A percentile compares a stretch with the other conserved stretches of the same genome.
phyloP scores from a whole-genome alignment of 768 basidiomycete genomes.

The Kwoniella shandongensis region DNA sequence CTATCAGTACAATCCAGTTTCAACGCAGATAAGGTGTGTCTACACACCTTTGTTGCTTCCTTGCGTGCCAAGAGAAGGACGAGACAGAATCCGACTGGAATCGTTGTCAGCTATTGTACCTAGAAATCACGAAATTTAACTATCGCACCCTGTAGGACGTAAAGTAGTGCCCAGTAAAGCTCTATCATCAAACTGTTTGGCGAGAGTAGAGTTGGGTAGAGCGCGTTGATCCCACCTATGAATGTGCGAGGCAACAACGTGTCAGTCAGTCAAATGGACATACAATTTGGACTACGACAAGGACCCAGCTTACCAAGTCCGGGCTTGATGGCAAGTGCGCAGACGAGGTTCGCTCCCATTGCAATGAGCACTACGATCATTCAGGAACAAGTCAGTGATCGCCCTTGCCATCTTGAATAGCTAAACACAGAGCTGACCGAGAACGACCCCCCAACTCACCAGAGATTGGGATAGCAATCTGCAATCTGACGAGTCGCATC shows the following conservation, averaged over 20 bases:
- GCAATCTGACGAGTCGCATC: conserved; percentile 61
- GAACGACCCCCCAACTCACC: conserved; percentile 19
- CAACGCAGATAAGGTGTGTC: not conserved
- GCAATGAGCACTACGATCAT: conserved; percentile 63
- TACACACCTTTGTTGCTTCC: conserved; percentile 72
- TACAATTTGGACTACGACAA: not conserved
- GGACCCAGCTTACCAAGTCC: conserved; percentile 58
- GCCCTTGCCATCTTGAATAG: not conserved
- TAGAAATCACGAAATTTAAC: not conserved
- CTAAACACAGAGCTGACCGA: not conserved
- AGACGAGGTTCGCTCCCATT: conserved; percentile 70
- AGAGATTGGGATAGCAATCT: conserved; percentile 76
- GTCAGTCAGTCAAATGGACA: not conserved
- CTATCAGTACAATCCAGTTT: not conserved
- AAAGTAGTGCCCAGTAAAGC: conserved; percentile 52
- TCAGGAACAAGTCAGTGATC: not conserved
- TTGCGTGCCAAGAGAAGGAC: conserved; percentile 70
- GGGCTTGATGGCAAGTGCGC: conserved; percentile 67
- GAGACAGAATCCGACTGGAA: conserved; percentile 75
- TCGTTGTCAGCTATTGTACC: conserved; percentile 63
- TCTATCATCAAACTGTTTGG: conserved; percentile 58
- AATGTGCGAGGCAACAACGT: not conserved
- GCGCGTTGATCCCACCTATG: conserved; percentile 44
- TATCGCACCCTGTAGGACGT: conserved; percentile 46
- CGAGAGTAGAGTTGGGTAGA: conserved; percentile 61